Conservation (phyloP, 2,329 filamentous ascomycete species). For the Diaporthe destruens region DNA sequence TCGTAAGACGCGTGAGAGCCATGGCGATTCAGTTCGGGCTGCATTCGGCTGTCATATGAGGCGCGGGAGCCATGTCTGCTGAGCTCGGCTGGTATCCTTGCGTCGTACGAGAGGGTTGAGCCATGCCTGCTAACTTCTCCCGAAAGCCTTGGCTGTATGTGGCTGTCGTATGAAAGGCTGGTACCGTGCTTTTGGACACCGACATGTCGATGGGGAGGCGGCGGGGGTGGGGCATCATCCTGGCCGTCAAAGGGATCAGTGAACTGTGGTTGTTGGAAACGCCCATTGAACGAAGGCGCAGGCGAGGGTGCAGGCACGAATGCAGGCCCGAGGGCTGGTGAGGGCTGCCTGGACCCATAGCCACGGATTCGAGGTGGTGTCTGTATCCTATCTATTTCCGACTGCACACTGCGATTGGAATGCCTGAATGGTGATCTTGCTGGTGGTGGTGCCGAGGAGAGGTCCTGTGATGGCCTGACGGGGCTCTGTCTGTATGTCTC, state of each 20-base stretch:
- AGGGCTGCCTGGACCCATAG: constrained; percentile 53
- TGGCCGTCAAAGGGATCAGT: constrained; percentile 51
- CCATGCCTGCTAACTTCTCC: constrained; percentile 40
- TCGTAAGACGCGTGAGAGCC: constrained; percentile 42
- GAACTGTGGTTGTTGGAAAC: constrained; percentile 43
- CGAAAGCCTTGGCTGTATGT: constrained; percentile 37
- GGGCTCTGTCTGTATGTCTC: constrained; percentile 65
- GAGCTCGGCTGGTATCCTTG: constrained; percentile 38
- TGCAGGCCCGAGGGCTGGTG: constrained; percentile 47
- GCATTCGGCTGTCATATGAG: constrained; percentile 48
- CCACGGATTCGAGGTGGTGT: constrained; percentile 49
- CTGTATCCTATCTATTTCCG: constrained; percentile 48
- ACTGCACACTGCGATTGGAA: constrained; percentile 42
- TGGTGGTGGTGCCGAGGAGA: constrained; percentile 12
- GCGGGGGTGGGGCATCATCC: constrained; percentile 80
- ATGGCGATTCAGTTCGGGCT: constrained; percentile 36
- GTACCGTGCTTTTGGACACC: constrained; percentile 41
- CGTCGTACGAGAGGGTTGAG: constrained; percentile 40
- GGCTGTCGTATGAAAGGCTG: constrained; percentile 43
- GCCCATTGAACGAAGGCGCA: constrained; percentile 52
- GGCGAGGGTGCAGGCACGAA: constrained; percentile 50
- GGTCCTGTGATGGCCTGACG: constrained; percentile 52
- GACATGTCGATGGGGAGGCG: constrained; percentile 83
- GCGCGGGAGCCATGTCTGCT: constrained; percentile 49
- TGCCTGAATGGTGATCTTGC: constrained; percentile 20